Evolutionary conservation across 2,329 filamentous ascomycete genomes (phyloP), one percentile per base, ranked within the genome.

Genomic region (Talaromyces rugulosus): DNA sequence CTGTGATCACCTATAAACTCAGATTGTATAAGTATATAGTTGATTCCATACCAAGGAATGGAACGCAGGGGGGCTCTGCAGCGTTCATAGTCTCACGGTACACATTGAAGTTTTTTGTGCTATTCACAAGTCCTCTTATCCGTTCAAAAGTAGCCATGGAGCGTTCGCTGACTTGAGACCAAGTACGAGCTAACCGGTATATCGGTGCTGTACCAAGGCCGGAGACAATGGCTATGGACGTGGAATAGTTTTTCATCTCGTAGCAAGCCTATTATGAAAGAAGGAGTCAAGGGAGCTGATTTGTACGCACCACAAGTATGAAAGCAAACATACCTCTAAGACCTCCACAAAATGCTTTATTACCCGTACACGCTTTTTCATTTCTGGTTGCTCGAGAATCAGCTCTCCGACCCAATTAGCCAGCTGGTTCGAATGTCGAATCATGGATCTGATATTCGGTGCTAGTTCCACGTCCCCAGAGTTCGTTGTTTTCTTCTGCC

Each of bases 361-460:
- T 51, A 97, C 91, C 42, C 94, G 89, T 18, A 96, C 92, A 67
- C 94, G 85, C 75, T 94, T 93, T 81, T 94, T 96, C 65, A 96
- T 88, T 71, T 97, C 94, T 69, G 88, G 85, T 76, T 97, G 93
- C 0, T 89, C 92, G 62, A 97, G 77, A 66, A 97, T 96, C 90
- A 96, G 96, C 75, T 96, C 92, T 18, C 92, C 93, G 34, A 97
- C 93, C 92, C 93, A 97, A 72, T 97, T 97, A 5, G 94, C 96
- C 81, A 97, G 87, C 75, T 96, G 92, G 73, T 97, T 98, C 0
- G 93, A 96, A 78, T 97, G 93, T 59, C 96, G 82, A 76, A 98
- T 98, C 64, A 97, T 83, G 5, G 91, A 90, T 77, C 96, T 96
- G 67, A 97, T 90, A 68, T 97, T 96, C 0, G 91, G 88, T 3